phyloP scores from a whole-genome alignment of 306 rosid genomes.

The Nissolia schottii region DNA sequence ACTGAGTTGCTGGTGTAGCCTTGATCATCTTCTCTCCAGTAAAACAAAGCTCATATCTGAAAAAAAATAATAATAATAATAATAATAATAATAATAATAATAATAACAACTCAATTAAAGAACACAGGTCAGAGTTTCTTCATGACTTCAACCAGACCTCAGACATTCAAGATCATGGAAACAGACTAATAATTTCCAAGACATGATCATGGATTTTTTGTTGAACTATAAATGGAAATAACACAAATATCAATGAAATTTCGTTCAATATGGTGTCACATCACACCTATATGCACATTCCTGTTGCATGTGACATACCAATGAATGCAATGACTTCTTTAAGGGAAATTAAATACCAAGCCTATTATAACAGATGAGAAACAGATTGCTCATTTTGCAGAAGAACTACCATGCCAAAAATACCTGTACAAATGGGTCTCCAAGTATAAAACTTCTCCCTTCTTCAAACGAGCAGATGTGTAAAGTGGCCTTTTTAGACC shows the following conservation, averaged over 20 bases:
- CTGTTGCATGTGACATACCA: background rate
- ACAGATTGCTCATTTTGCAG: background rate
- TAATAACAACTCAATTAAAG: too few relatives aligned
- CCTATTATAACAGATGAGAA: background rate
- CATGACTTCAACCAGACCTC: conserved; percentile 11
- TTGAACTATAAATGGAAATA: background rate
- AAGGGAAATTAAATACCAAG: background rate
- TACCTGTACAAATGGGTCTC: conserved; percentile 84
- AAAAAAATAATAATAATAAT: too few relatives aligned
- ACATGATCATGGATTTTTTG: background rate
- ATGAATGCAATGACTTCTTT: background rate
- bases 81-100: too few relatives aligned
- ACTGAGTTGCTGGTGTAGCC: conserved; percentile 45
- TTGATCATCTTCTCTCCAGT: conserved; percentile 74
- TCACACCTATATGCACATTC: background rate
- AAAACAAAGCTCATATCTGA: conserved; percentile 91
- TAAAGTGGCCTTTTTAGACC: conserved; percentile 82
- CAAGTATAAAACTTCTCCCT: conserved; percentile 94
- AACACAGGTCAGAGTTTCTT: background rate
- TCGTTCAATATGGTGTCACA: background rate
- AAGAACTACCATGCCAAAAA: conserved; percentile 17
- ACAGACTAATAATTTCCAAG: background rate
- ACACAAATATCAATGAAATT: background rate
- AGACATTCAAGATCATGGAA: background rate
- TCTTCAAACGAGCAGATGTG: conserved; percentile 88